Conservation (phyloP, 1,284 basidiomycete genomes). For the Peniophora sp. region DNA sequence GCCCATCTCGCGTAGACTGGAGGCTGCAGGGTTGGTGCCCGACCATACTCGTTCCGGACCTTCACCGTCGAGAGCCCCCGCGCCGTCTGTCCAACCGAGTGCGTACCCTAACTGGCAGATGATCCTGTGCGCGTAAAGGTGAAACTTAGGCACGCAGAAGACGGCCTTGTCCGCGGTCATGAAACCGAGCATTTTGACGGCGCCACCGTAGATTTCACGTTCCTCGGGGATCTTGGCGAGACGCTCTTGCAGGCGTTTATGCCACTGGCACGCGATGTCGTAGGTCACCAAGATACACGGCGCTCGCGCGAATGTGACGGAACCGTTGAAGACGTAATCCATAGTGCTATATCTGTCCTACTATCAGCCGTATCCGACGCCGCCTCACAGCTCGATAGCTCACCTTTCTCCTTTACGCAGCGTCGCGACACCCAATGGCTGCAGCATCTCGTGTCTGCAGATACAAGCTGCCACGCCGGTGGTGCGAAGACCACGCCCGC, state of each 20-base stretch:
- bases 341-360: conserved; percentile 25
- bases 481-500: conserved; percentile 15
- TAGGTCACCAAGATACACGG: too few species aligned
- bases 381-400: not conserved
- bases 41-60: conserved; percentile 19
- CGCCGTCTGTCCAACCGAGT: conserved; percentile 14
- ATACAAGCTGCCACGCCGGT: conserved; percentile 23
- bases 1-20: conserved; percentile 19
- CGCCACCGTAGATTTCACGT: too few species aligned
- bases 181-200: too few species aligned
- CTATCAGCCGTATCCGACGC: not conserved
- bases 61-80: conserved; percentile 20
- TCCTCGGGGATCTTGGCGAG: conserved; percentile 1
- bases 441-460: conserved; percentile 26
- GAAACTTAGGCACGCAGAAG: conserved; percentile 17
- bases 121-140: conserved; percentile 16
- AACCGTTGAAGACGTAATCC: conserved; percentile 24
- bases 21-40: conserved; percentile 12
- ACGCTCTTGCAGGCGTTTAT: conserved; percentile 12
- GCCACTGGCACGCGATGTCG: conserved; percentile 29
- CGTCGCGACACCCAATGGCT: conserved; percentile 23
- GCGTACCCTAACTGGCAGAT: conserved; percentile 15
- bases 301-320: conserved; percentile 13
- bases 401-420: conserved; percentile 30
- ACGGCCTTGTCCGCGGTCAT: conserved; percentile 3